Percentiles rank a stretch among this genome's conserved stretches.
phyloP scores from a whole-genome alignment of 169 alveolate species.

The Eimeria falciformis region DNA sequence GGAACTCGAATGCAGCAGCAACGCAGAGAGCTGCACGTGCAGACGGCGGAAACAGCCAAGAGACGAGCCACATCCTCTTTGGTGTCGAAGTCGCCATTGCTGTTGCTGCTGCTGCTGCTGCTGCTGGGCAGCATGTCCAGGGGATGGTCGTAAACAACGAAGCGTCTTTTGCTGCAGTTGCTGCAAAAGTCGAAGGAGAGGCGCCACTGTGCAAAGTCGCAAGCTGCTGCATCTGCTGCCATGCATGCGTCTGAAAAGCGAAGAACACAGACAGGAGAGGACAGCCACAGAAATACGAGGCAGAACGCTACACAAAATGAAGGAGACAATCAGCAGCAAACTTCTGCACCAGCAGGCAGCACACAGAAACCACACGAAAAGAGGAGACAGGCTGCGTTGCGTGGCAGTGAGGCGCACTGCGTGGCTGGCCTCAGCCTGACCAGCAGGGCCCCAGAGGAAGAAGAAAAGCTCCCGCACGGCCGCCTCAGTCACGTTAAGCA shows the following conservation, averaged over 20 bases:
- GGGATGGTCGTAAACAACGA: neutral
- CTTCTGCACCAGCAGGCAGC: neutral
- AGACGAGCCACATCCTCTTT: neutral
- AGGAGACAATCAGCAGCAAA: too few relatives aligned
- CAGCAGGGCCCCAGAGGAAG: constrained; percentile 40
- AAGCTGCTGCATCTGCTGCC: constrained; percentile 43
- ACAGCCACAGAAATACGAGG: neutral
- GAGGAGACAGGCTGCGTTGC: too few relatives aligned
- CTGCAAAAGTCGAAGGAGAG: constrained; percentile 27
- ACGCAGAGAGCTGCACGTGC: constrained; percentile 29
- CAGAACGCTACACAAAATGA: too few relatives aligned
- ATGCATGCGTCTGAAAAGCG: constrained; percentile 18
- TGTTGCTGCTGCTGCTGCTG: constrained; percentile 38
- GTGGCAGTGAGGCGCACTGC: too few relatives aligned
- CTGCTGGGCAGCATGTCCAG: neutral
- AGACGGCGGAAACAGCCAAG: constrained; percentile 4
- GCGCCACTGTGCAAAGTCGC: constrained; percentile 43
- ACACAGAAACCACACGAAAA: neutral
- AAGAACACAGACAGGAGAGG: neutral
- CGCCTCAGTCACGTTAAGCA: neutral
- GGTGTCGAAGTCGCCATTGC: neutral
- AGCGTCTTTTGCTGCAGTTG: neutral
- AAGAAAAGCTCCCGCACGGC: neutral
- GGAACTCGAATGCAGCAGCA: constrained; percentile 26
- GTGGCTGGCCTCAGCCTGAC: too few relatives aligned